phyloP scores from a whole-genome alignment of 1,284 basidiomycete genomes.

The Trichosporon sp. region DNA sequence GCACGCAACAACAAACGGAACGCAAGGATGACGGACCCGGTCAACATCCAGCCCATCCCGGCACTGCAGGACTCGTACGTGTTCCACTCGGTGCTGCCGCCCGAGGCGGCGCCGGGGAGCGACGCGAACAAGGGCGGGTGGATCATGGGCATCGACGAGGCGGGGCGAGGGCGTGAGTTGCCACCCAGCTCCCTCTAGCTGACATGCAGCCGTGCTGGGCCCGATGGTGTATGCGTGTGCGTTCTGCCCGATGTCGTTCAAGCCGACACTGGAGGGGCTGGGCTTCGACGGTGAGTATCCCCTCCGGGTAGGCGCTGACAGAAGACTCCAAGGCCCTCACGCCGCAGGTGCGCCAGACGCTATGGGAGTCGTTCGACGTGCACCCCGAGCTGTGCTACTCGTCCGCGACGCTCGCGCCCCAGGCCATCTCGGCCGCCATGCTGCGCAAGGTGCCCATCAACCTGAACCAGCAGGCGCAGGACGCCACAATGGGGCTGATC shows the following conservation, averaged over 20 bases:
- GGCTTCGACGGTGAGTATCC: constrained; percentile 71
- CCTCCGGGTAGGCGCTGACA: neutral
- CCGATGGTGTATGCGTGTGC: constrained; percentile 94
- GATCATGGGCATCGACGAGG: constrained; percentile 93
- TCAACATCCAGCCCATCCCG: constrained; percentile 55
- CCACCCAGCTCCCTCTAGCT: neutral
- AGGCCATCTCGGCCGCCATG: constrained; percentile 90
- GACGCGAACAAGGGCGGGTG: constrained; percentile 55
- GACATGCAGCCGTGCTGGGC: constrained; percentile 32
- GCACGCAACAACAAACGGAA: neutral
- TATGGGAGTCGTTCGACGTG: constrained; percentile 39
- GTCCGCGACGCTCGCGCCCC: constrained; percentile 61
- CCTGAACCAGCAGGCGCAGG: constrained; percentile 85
- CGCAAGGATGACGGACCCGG: constrained; percentile 33
- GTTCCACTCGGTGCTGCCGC: constrained; percentile 73
- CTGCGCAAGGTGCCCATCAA: constrained; percentile 76
- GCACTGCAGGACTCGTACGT: constrained; percentile 70
- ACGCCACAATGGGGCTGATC: constrained; percentile 85
- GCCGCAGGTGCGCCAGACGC: constrained; percentile 60
- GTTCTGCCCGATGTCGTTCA: constrained; percentile 79
- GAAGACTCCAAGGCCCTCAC: constrained; percentile 82
- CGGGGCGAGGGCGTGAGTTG: constrained; percentile 71
- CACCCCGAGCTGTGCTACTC: constrained; percentile 35
- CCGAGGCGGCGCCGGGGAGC: constrained; percentile 47
- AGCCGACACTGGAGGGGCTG: constrained; percentile 66